Evolutionary conservation across 2,329 filamentous ascomycete species (phyloP).

Genomic region (Ambrosiella xylebori): DNA sequence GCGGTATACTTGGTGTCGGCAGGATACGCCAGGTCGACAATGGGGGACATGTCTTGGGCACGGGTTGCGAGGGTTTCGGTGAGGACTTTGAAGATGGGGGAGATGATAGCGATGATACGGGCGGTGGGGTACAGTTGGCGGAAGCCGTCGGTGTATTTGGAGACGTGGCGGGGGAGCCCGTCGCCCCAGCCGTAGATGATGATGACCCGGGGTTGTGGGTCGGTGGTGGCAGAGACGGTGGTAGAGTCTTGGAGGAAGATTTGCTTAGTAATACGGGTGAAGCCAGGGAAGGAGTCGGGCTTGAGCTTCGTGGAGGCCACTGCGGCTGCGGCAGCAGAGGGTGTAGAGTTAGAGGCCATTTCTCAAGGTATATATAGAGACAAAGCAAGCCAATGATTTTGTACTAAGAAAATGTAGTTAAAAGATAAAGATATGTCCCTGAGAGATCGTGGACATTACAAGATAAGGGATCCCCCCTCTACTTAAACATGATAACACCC

Average conservation of each 20-base stretch:
- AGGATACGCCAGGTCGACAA: constrained; percentile 25
- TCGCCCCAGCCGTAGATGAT: constrained; percentile 43
- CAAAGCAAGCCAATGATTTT: not conserved
- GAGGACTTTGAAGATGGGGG: constrained; percentile 27
- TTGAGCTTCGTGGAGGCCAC: constrained; percentile 9
- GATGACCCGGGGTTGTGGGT: constrained; percentile 26
- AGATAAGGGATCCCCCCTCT: too few species aligned
- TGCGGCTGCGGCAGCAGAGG: not conserved
- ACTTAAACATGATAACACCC: too few species aligned
- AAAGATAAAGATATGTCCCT: not conserved
- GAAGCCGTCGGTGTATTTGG: constrained; percentile 38
- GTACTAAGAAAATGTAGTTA: not conserved
- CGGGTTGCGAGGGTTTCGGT: constrained; percentile 27
- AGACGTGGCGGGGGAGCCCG: constrained; percentile 33
- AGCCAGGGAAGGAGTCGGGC: constrained; percentile 22
- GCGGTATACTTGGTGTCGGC: constrained; percentile 12
- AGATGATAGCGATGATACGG: constrained; percentile 33
- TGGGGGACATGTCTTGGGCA: constrained; percentile 27
- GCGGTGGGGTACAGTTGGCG: constrained; percentile 32
- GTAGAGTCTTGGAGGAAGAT: constrained; percentile 26
- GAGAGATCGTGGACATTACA: too few species aligned
- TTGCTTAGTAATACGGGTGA: constrained; percentile 29
- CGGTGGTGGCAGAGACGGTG: constrained; percentile 11
- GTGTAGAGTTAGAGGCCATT: not conserved
- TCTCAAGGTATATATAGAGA: not conserved